phyloP scores from a whole-genome alignment of 768 basidiomycete species.

The Rhodotorula babjevae region DNA sequence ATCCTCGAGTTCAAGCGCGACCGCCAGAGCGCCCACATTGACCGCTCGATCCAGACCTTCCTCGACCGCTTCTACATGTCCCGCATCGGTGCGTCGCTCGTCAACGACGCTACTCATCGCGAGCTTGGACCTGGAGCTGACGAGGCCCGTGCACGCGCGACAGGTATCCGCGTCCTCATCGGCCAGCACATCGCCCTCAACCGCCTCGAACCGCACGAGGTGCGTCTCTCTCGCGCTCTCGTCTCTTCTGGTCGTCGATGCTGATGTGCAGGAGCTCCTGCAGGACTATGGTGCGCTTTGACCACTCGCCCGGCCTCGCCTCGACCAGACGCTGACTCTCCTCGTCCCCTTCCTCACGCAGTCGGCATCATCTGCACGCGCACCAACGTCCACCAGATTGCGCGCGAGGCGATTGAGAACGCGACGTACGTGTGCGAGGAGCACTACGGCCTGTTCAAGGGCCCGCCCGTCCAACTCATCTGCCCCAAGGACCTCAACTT shows the following conservation, averaged over 20 bases:
- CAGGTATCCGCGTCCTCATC: constrained; percentile 80
- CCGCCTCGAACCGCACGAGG: constrained; percentile 65
- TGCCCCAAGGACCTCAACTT: constrained; percentile 82
- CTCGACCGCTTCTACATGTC: constrained; percentile 95
- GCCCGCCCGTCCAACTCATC: constrained; percentile 91
- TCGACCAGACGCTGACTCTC: background rate
- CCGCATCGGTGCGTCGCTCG: constrained; percentile 59
- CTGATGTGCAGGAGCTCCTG: background rate
- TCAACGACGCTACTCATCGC: too few relatives aligned
- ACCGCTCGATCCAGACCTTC: constrained; percentile 76
- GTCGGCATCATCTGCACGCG: constrained; percentile 97
- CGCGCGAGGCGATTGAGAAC: constrained; percentile 98
- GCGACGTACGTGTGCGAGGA: constrained; percentile 82
- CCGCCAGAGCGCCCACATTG: constrained; percentile 55
- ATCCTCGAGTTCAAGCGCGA: constrained; percentile 93
- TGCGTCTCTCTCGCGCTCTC: background rate
- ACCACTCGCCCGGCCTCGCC: background rate
- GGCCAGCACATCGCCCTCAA: constrained; percentile 80
- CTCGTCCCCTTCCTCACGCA: constrained; percentile 54
- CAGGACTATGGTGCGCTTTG: constrained; percentile 33
- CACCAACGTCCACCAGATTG: constrained; percentile 93
- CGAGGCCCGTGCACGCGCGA: constrained; percentile 15
- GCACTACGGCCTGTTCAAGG: constrained; percentile 87
- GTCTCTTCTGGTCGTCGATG: background rate
- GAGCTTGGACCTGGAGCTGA: too few relatives aligned